Evolutionary conservation across 2,329 filamentous ascomycete genomes (phyloP), one percentile per base, ranked within the genome.

Genomic region (Zalaria obscura): DNA sequence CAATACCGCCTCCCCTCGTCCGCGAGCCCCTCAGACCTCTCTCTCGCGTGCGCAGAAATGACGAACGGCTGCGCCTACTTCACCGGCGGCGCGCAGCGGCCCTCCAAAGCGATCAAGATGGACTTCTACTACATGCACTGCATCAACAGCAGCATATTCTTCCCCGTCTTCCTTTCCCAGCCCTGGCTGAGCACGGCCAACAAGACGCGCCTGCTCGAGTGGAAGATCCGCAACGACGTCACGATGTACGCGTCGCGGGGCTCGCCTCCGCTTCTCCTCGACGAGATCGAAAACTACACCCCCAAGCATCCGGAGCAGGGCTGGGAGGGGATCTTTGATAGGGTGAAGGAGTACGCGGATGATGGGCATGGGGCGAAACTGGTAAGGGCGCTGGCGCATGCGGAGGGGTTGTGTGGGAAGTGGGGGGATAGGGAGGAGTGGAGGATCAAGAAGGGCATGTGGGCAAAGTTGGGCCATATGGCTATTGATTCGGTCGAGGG

Each of bases 321-420:
- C 35, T 69, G 66, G 71, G 59, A 59, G 35, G 59, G 53, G 18
- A 53, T 71, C 36, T 64, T 70, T 45, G 54, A 60, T 45, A 65
- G 56, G 40, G 71, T 61, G 39, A 69, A 69, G 41, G 49, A 52
- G 31, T 55, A 67, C 25, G 54, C 69, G 0, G 88, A 94, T 49
- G 87, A 95, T 58, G 87, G 88, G 0, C 89, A 96, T 61, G 69
- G 76, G 6, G 69, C 78, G 41, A 95, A 95, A 60, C 62, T 93
- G 4, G 68, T 80, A 5, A 68, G 87, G 28, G 79, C 84, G 1
- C 58, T 91, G 11, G 72, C 73, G 3, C 61, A 86, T 51, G 84
- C 76, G 1, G 68, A 80, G 55, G 55, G 66, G 28, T 53, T 70
- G 1, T 72, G 69, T 40, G 51, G 55, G 48, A 56, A 58, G 34